phyloP scores from a whole-genome alignment of 345 rosid genomes.

The Psidium friedrichsthalianum region DNA sequence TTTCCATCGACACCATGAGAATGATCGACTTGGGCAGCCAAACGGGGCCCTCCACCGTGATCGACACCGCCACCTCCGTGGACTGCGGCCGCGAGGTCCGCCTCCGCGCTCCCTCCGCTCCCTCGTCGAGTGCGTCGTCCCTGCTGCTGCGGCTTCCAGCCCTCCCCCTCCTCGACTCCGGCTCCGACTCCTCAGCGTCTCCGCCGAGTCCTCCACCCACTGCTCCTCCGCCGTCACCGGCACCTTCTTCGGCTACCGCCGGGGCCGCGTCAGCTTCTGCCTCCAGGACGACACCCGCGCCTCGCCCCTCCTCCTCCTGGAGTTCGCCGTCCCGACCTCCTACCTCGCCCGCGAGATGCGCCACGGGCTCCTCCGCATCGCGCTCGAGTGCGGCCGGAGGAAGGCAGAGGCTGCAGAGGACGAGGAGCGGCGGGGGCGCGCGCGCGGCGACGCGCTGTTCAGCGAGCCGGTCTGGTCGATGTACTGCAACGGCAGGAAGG shows the following conservation, averaged over 20 bases:
- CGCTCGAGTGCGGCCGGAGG: conserved; percentile 42
- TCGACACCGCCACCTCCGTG: conserved; percentile 50
- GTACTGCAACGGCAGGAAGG: conserved; percentile 75
- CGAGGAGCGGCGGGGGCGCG: conserved; percentile 8
- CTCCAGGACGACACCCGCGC: conserved; percentile 49
- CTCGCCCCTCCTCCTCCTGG: conserved; percentile 49
- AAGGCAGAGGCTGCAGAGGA: conserved; percentile 5
- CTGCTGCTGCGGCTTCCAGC: conserved; percentile 23
- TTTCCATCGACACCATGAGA: conserved; percentile 26
- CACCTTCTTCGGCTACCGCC: conserved; percentile 65
- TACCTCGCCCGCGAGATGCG: conserved; percentile 77
- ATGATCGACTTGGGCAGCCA: conserved; percentile 49
- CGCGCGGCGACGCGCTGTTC: conserved; percentile 26
- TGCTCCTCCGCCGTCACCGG: conserved; percentile 32
- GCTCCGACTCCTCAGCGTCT: conserved; percentile 11
- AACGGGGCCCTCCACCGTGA: conserved; percentile 35
- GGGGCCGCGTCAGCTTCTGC: conserved; percentile 69
- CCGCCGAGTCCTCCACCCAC: conserved; percentile 8
- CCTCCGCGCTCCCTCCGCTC: conserved; percentile 64
- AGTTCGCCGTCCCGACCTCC: conserved; percentile 65
- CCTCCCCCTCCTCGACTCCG: conserved; percentile 11
- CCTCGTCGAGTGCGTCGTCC: conserved; percentile 60
- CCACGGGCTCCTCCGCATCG: conserved; percentile 49
- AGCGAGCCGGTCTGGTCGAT: conserved; percentile 65
- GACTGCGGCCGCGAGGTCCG: conserved; percentile 62